Evolutionary conservation across 1,284 basidiomycete species (phyloP), one percentile per base, ranked within the genome.

Genomic region (Apiotrichum montevideense): DNA sequence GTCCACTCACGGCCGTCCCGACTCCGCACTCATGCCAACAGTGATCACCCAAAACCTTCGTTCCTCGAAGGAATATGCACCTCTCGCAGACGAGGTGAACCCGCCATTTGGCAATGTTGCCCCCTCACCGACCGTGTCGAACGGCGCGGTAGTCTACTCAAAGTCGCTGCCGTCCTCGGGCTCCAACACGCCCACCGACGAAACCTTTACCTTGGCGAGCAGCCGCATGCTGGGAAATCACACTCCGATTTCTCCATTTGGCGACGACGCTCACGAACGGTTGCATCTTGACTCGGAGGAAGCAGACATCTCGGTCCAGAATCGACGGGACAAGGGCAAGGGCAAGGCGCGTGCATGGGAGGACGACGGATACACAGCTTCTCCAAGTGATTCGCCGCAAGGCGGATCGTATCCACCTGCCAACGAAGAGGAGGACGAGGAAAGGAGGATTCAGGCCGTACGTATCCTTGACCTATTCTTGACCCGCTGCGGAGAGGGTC

Each of bases 361-460:
- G 4, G 14, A 21, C 8, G 41, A 43, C 14, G 50, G n/a, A 4
- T 51, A 43, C 34, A 66, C 37, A 13, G 13, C 47, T 7, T 37
- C 34, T 37, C 35, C 4, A 21, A 40, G n/a, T 49, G 56, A 61
- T 54, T 66, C 68, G 51, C 13, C 6, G 8, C 62, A 56, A 1
- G 49, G 57, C 2, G 64, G 54, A 5, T 56, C 56, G 33, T 76
- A 76, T 52, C 73, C 74, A 5, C 72, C 73, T 1, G 40, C 66
- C n/a, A 74, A 67, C 51, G 69, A 69, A 42, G 67, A 63, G 13
- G 70, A 71, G 46, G 72, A 67, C 11, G 73, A 74, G 46, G 75
- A 75, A 59, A 61, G 64, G 46, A 55, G 69, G 13, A 64, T 77
- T n/a, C 72, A 75, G 58, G 71, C 74, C 44, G 75, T 76, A 42